A percentile compares a stretch with the other conserved stretches of the same genome.
Evolutionary conservation across 2,329 filamentous ascomycete species (phyloP).

Genomic region (Cephalotrichum gorgonifer): DNA sequence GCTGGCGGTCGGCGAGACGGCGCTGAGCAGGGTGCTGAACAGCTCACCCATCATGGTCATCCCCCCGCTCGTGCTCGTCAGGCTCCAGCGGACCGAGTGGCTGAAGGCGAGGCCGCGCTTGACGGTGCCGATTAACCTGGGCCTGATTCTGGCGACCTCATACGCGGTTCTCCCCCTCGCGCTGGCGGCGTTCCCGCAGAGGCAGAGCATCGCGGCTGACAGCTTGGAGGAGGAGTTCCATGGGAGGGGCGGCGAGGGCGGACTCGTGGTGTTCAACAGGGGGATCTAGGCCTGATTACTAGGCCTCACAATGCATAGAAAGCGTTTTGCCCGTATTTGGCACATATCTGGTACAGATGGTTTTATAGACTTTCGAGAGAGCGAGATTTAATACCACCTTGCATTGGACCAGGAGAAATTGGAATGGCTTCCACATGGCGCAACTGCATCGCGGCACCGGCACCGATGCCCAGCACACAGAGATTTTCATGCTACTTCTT

Average conservation of each 20-base stretch:
- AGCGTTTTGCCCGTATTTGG: no score
- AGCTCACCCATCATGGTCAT: conserved; percentile 96
- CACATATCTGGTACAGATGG: no score
- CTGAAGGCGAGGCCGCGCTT: conserved; percentile 61
- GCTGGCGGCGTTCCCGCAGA: conserved; percentile 83
- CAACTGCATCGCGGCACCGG: no score
- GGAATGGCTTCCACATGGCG: no score
- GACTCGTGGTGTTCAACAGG: conserved; percentile 91
- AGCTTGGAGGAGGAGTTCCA: conserved; percentile 81
- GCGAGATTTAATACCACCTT: no score
- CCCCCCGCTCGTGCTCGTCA: conserved; percentile 75
- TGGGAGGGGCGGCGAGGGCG: conserved; percentile 65
- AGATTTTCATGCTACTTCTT: no score
- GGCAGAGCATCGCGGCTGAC: conserved; percentile 68
- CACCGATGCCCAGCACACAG: no score
- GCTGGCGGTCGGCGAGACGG: conserved; percentile 86
- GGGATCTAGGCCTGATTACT: conserved; percentile 53
- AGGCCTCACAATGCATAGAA: not conserved
- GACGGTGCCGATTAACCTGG: conserved; percentile 75
- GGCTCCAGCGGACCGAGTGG: conserved; percentile 77
- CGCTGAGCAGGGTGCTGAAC: conserved; percentile 82
- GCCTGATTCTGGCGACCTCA: conserved; percentile 75
- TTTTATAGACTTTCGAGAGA: no score
- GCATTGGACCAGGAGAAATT: no score
- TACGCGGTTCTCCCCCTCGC: conserved; percentile 84